Conservation (phyloP, 2,329 filamentous ascomycete species). For the Fonsecaea erecta region DNA sequence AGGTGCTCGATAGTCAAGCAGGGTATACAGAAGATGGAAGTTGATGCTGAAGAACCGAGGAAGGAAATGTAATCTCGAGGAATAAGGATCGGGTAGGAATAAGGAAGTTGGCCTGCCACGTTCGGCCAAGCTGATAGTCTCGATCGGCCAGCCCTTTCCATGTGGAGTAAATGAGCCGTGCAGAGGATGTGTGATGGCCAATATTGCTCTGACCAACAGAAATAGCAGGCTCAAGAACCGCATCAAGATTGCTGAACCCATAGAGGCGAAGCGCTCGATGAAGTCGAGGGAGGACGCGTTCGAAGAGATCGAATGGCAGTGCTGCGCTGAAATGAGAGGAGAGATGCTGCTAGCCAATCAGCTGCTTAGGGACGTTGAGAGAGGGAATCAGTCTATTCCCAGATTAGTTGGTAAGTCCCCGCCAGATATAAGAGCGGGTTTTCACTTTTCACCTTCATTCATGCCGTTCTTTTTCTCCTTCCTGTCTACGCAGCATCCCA, state of each 20-base stretch:
- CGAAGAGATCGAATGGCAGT: not conserved
- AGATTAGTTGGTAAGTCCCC: not conserved
- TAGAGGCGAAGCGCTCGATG: not conserved
- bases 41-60: not conserved
- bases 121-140: not conserved
- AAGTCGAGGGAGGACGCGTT: not conserved
- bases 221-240: not conserved
- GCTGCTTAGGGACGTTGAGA: not conserved
- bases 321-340: not conserved
- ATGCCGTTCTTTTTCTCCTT: not conserved
- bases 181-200: constrained; percentile 11
- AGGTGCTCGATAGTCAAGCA: constrained; percentile 1
- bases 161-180: constrained; percentile 18
- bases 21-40: constrained; percentile 3
- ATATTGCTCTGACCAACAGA: constrained; percentile 21
- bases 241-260: not conserved
- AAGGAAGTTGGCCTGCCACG: not conserved
- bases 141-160: constrained; percentile 4
- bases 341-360: not conserved
- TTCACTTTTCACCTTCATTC: not conserved
- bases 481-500: not conserved
- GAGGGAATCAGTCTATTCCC: not conserved
- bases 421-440: not conserved
- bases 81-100: not conserved
- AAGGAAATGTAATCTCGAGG: constrained; percentile 20